These are phyloP conservation scores for Beauveria asiatica DNA, from an alignment of 2,329 filamentous ascomycete species.

Conservation along the genomic window DNA sequence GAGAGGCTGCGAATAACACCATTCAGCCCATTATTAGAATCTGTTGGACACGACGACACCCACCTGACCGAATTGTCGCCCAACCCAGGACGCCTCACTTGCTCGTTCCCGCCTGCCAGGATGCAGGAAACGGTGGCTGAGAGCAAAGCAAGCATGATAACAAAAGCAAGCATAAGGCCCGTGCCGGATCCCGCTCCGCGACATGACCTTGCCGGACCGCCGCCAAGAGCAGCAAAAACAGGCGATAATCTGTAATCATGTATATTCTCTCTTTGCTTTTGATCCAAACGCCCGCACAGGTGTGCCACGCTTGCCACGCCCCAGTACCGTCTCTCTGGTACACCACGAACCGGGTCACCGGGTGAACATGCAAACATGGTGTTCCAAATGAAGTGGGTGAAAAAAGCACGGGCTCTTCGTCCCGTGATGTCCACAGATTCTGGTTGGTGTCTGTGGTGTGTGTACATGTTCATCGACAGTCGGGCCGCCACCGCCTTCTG, in stretches of 20 bases:
- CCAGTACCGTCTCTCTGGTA: background rate
- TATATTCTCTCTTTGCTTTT: slow-evolving; percentile 6
- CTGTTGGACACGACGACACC: background rate
- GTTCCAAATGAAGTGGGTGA: background rate
- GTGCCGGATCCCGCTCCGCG: slow-evolving; percentile 4
- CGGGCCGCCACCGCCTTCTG: slow-evolving; percentile 6
- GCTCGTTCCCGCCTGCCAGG: background rate
- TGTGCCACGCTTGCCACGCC: slow-evolving; percentile 4
- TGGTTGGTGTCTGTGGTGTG: background rate
- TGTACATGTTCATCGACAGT: slow-evolving; percentile 5
- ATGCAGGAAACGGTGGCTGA: background rate
- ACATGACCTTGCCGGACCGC: slow-evolving; percentile 4
- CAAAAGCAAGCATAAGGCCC: slow-evolving; percentile 8
- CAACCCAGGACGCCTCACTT: slow-evolving; percentile 5
- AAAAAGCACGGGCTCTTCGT: background rate
- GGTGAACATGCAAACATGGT: slow-evolving; percentile 9
- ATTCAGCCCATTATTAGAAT: background rate
- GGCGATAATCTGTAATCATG: background rate
- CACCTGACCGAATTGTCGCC: slow-evolving; percentile 2
- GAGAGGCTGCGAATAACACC: slow-evolving; percentile 1
- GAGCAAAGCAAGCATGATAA: slow-evolving; percentile 3
- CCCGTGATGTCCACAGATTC: background rate
- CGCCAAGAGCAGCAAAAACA: background rate
- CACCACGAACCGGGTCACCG: slow-evolving; percentile 4
- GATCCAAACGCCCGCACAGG: background rate